Base-by-base conservation (phyloP, 2,329 filamentous ascomycete species). In the Sodiomyces alkalinus region DNA sequence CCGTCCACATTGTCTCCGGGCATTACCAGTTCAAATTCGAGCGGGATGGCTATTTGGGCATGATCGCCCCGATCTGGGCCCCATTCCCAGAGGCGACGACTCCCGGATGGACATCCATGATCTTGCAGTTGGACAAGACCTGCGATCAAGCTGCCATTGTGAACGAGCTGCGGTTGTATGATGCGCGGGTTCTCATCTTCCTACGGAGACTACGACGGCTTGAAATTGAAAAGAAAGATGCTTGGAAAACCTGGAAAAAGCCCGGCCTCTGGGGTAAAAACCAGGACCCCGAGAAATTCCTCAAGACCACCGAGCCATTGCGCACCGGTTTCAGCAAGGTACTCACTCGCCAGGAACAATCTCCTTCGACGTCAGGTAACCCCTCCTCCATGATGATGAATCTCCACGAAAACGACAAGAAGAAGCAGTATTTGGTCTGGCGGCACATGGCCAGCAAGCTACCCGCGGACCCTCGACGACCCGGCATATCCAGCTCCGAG, bases 1-100 rank as follows among this genome's bases (percentile, higher is more conserved):
- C 29, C 1, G 48, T 53, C 11, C 46, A 36, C 28, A 46, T 53
- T 15, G 33, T 32, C 5, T 50, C 44, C 12, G 40, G 44, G 6
- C 21, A 43, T 17, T 51, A 42, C 32, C 27, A 33, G 4, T 55
- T 53, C 43, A 40, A 41, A 14, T 48, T 54, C 28, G 47, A 53
- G 23, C 41, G 40, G 9, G 32, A 36, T 11, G 30, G 33, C 7
- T 27, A 26, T 9, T 39, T 55, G 1, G 51, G 51, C 5, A 55
- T 52, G 46, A 44, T 56, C 13, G 34, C 39, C 2, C 52, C 52
- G 2, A 41, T 48, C 11, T 43, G 42, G 38, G 36, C 38, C 6
- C 13, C 33, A 0, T 44, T 48, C 33, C 44, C 43, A 3, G 36
- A 22, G 31, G 30, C 19, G 41, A 38, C 3, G 31, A 40, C 18